phyloP scores from a whole-genome alignment of 2,329 filamentous ascomycete species.

The Fonsecaea monophora region DNA sequence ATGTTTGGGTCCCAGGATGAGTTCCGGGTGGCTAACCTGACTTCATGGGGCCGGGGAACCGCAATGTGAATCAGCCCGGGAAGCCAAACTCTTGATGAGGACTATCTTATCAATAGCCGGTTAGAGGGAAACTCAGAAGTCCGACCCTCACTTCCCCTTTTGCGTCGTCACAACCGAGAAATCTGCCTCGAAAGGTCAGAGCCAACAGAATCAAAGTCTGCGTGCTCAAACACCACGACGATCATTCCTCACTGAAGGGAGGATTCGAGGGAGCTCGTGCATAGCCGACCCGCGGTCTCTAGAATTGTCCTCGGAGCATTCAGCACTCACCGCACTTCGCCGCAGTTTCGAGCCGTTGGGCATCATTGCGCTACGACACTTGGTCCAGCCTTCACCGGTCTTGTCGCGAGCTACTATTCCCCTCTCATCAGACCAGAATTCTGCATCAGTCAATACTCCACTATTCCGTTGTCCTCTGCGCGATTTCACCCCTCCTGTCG shows the following conservation, averaged over 20 bases:
- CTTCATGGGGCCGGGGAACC: constrained; percentile 2
- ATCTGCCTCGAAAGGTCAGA: not conserved
- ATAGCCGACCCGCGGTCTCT: not conserved
- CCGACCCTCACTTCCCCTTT: not conserved
- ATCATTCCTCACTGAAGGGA: not conserved
- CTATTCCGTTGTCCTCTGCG: not conserved
- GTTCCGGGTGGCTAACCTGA: constrained; percentile 10
- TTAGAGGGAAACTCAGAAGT: not conserved
- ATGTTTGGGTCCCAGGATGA: constrained; percentile 7
- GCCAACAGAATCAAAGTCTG: not conserved
- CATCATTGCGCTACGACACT: not conserved
- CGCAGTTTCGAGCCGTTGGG: not conserved
- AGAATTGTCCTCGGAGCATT: not conserved
- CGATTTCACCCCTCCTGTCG: not conserved
- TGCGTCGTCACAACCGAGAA: not conserved
- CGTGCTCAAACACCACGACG: not conserved
- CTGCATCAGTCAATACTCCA: not conserved
- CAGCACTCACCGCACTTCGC: not conserved
- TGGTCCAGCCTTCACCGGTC: not conserved
- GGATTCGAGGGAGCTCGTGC: not conserved
- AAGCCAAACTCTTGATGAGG: not conserved
- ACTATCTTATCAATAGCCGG: not conserved
- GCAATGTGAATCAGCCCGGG: not conserved
- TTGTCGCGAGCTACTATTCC: not conserved
- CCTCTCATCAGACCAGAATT: not conserved